Evolutionary conservation across 1,284 basidiomycete species (phyloP).

Genomic region (Athelia sp.): DNA sequence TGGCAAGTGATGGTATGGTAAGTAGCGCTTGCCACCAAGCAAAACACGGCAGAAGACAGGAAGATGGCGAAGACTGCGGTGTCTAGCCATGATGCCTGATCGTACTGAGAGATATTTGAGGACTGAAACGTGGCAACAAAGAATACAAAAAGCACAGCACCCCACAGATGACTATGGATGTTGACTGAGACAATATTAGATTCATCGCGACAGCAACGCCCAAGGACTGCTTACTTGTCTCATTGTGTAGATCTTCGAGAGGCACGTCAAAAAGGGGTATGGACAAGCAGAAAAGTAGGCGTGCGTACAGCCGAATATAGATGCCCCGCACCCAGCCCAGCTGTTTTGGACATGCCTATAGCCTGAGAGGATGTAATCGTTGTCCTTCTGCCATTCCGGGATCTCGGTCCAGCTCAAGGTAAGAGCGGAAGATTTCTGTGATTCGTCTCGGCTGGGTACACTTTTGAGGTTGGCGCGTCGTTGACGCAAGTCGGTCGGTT

Average conservation of each 20-base stretch:
- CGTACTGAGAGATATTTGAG: constrained; percentile 44
- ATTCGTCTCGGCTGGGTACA: background rate
- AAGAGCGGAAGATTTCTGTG: constrained; percentile 8
- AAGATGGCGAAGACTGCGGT: constrained; percentile 63
- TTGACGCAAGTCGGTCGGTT: constrained; percentile 1
- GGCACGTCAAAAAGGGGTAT: background rate
- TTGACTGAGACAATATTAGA: constrained; percentile 55
- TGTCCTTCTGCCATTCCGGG: constrained; percentile 69
- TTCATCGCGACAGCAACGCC: constrained; percentile 5
- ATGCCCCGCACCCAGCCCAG: constrained; percentile 62
- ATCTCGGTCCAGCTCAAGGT: constrained; percentile 62
- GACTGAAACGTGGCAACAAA: constrained; percentile 50
- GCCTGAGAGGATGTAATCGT: constrained; percentile 38
- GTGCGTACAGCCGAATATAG: constrained; percentile 73
- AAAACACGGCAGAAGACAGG: constrained; percentile 69
- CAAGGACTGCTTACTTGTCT: constrained; percentile 51
- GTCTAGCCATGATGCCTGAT: constrained; percentile 58
- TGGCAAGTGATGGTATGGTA: constrained; percentile 80
- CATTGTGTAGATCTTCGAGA: constrained; percentile 77
- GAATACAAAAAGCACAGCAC: constrained; percentile 64
- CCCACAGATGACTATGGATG: constrained; percentile 84
- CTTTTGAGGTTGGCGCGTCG: background rate
- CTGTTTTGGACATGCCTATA: constrained; percentile 40
- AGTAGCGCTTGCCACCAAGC: constrained; percentile 69
- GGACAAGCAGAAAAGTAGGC: constrained; percentile 8